Percentiles rank a stretch among this genome's conserved stretches.
These are phyloP conservation scores for Suillus subaureus DNA, from an alignment of 768 basidiomycete genomes.

Conservation along the genomic window DNA sequence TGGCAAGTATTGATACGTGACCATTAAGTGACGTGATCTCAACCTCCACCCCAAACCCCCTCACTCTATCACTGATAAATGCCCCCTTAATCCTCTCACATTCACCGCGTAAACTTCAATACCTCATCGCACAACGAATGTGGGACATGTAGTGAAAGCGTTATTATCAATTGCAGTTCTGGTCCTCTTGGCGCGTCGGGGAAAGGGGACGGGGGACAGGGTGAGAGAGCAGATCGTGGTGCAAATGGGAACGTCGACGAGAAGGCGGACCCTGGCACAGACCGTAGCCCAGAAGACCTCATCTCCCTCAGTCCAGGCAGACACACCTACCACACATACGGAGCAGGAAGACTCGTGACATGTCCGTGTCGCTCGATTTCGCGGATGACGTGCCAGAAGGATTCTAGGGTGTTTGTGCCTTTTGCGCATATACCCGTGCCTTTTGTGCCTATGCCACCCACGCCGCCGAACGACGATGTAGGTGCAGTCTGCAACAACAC, in stretches of 20 bases:
- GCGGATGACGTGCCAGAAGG: conserved; percentile 78
- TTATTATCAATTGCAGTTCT: conserved; percentile 59
- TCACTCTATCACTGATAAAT: conserved; percentile 39
- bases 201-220: too few relatives aligned
- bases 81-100: conserved; percentile 71
- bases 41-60: conserved; percentile 43
- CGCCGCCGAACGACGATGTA: conserved; percentile 17
- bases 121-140: conserved; percentile 65
- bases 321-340: conserved; percentile 87
- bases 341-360: conserved; percentile 80
- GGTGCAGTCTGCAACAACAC: conserved; percentile 76
- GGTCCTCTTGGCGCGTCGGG: conserved; percentile 1
- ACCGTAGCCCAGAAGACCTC: conserved; percentile 8
- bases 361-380: conserved; percentile 89
- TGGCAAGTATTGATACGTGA: too few relatives aligned
- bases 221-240: conserved; percentile 7
- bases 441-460: neutral
- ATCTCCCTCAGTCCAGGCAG: conserved; percentile 48
- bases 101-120: conserved; percentile 72
- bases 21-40: conserved; percentile 43
- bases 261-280: neutral
- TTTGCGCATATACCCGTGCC: neutral
- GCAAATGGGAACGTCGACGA: neutral
- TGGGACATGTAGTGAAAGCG: conserved; percentile 77
- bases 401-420: conserved; percentile 35